phyloP scores from a whole-genome alignment of 192 early-diverging fungal species.

The Rhizophlyctis rosea region DNA sequence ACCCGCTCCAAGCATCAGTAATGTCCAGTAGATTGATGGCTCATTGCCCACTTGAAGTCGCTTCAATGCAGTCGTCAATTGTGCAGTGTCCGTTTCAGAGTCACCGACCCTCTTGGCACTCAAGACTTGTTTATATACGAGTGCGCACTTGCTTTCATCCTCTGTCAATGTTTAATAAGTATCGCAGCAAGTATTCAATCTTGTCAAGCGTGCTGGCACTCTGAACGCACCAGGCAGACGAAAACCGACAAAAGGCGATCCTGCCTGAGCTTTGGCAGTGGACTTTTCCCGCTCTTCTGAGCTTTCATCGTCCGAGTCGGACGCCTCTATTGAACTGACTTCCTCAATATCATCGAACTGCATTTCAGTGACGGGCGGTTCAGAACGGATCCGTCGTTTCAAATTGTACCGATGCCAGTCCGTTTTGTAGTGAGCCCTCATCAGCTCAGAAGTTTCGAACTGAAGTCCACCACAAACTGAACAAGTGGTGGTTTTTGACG shows the following conservation, averaged over 20 bases:
- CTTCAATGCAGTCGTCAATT: neutral
- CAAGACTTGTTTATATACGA: conserved; percentile 41
- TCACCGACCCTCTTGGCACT: conserved; percentile 1
- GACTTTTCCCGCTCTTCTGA: neutral
- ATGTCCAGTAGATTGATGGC: conserved; percentile 59
- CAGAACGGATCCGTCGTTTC: conserved; percentile 63
- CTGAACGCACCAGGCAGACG: conserved; percentile 9
- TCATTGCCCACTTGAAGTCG: neutral
- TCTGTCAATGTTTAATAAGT: too few relatives aligned
- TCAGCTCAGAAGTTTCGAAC: conserved; percentile 11
- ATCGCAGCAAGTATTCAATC: too few relatives aligned
- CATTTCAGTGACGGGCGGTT: conserved; percentile 30
- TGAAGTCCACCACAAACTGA: conserved; percentile 7
- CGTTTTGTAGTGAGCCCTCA: conserved; percentile 75
- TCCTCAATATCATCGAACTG: conserved; percentile 42
- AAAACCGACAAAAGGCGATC: conserved; percentile 32
- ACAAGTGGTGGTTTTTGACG: conserved; percentile 6
- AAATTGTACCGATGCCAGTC: conserved; percentile 98
- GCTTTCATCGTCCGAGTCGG: conserved; percentile 24
- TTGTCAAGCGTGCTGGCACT: neutral
- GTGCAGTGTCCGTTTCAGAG: neutral
- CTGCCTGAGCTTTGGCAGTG: conserved; percentile 2
- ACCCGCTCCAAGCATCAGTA: conserved; percentile 67
- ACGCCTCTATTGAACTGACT: conserved; percentile 40
- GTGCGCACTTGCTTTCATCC: conserved; percentile 13